Conservation (phyloP, 768 basidiomycete genomes). For the Lentinus brumalis region DNA sequence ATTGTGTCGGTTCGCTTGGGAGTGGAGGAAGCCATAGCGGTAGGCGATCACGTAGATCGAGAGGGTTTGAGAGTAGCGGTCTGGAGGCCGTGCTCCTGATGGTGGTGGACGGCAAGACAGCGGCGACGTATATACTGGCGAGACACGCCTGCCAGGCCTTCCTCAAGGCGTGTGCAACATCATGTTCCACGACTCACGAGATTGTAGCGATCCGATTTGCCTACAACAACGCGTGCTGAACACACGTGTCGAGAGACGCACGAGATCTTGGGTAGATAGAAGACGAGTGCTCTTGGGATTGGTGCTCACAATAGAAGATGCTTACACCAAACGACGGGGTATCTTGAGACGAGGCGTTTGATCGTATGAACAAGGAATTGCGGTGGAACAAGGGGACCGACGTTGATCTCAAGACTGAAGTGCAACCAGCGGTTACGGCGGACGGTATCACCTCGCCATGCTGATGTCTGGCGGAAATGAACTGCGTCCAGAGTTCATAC, state of each 20-base stretch:
- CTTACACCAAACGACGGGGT: neutral
- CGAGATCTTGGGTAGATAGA: constrained; percentile 12
- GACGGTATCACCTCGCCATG: constrained; percentile 4
- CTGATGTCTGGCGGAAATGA: constrained; percentile 16
- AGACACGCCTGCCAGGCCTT: constrained; percentile 17
- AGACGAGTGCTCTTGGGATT: neutral
- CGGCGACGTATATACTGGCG: constrained; percentile 15
- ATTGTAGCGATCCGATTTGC: constrained; percentile 18
- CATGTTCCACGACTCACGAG: constrained; percentile 6
- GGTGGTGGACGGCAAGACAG: constrained; percentile 3
- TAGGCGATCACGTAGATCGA: constrained; percentile 5
- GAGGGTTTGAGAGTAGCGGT: neutral
- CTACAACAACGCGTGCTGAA: constrained; percentile 18
- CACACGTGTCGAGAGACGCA: constrained; percentile 21
- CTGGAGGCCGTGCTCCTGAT: constrained; percentile 16
- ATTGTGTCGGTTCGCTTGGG: constrained; percentile 15
- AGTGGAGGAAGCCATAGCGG: constrained; percentile 19
- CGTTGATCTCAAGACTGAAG: neutral
- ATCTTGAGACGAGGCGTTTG: no score
- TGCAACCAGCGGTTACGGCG: neutral
- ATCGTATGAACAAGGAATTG: no score
- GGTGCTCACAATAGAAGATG: neutral
- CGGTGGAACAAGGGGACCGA: no score
- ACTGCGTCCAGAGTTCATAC: constrained; percentile 1
- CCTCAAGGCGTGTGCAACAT: constrained; percentile 17